Base-by-base conservation (phyloP, 169 alveolate species). In the Plasmodium coatneyi region DNA sequence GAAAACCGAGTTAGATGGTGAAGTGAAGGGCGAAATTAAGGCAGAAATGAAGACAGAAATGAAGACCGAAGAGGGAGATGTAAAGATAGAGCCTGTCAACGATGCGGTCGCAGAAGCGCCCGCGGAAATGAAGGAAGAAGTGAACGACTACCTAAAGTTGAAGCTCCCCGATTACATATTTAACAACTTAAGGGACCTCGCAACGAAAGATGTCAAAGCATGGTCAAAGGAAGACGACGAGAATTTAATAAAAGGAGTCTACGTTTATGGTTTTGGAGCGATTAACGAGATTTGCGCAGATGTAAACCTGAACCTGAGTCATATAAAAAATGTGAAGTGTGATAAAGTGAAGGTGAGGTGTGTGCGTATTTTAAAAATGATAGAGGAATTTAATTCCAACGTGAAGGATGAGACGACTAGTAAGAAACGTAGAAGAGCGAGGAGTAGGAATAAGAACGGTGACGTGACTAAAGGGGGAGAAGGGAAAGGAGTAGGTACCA, bases 231-330 rank as follows among this genome's bases (percentile, higher is more conserved):
- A 60, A 49, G 97, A 96, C 76, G 98, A 97, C 70, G 95, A 95
- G 14, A 96, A 97, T 83, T 95, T 97, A 76, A 96, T 97, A 28
- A 96, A 95, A 79, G 96, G 98, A 36, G 94, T 98, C 22, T 97
- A 97, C 94, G 96, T 96, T 32, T 97, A 97, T 76, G 99, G 99
- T 10, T 97, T 96, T 83, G 98, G 98, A 16, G 93, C 97, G 72
- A 97, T 98, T 98, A 96, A 98, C 82, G 96, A 96, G 80, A 96
- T 95, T 95, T 96, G 98, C 74, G 79, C 96, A 84, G 98, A 96
- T 82, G 96, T 94, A 60, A 92, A 95, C 30, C 86, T 96, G 71
- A 96, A 97, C 78, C 84, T 96, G 1, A 96, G 95, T 1, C 96
- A 94, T 19, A 92, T 96, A 66, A 92, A 95, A 72, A 95, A 93